Percentiles rank a stretch among this genome's conserved stretches.
Conservation (phyloP, 768 basidiomycete species). For the Lanmaoa rubissima region DNA sequence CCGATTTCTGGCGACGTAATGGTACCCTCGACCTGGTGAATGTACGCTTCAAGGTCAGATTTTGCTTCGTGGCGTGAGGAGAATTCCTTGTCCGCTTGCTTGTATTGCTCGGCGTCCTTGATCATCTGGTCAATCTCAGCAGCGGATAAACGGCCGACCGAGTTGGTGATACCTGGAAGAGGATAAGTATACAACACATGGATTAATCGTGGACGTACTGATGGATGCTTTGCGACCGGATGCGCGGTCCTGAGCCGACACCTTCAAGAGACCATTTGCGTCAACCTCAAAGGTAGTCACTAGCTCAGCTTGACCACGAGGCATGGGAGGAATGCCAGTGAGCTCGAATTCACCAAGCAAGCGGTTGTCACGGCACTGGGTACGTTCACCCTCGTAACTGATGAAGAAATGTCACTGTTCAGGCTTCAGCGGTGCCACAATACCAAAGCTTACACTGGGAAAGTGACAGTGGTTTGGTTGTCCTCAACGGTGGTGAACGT, state of each 20-base stretch:
- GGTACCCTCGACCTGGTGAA: slow-evolving; percentile 94
- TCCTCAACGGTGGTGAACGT: slow-evolving; percentile 99
- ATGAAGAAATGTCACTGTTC: slow-evolving; percentile 10
- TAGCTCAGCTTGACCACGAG: slow-evolving; percentile 97
- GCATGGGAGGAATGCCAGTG: slow-evolving; percentile 98
- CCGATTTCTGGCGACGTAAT: slow-evolving; percentile 96
- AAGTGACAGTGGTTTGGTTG: slow-evolving; percentile 99
- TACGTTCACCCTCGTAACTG: slow-evolving; percentile 98
- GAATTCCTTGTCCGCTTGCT: slow-evolving; percentile 97
- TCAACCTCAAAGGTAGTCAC: slow-evolving; percentile 99
- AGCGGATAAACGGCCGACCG: slow-evolving; percentile 95
- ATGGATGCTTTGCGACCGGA: slow-evolving; percentile 99
- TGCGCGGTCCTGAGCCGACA: slow-evolving; percentile 96
- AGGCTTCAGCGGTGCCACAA: background rate
- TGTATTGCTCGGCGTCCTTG: slow-evolving; percentile 96
- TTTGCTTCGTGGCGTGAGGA: slow-evolving; percentile 97
- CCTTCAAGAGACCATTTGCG: slow-evolving; percentile 98
- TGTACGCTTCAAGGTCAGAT: slow-evolving; percentile 95
- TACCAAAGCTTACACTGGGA: slow-evolving; percentile 77
- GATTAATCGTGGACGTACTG: slow-evolving; percentile 50
- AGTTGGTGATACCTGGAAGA: slow-evolving; percentile 87
- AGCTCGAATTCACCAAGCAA: slow-evolving; percentile 99
- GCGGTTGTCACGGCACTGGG: slow-evolving; percentile 99
- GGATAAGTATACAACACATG: slow-evolving; percentile 1
- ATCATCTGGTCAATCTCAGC: slow-evolving; percentile 99